Percentiles rank a stretch among this genome's conserved stretches.
phyloP scores from a whole-genome alignment of 352 stramenopile genomes.

The Phytophthora cactorum region DNA sequence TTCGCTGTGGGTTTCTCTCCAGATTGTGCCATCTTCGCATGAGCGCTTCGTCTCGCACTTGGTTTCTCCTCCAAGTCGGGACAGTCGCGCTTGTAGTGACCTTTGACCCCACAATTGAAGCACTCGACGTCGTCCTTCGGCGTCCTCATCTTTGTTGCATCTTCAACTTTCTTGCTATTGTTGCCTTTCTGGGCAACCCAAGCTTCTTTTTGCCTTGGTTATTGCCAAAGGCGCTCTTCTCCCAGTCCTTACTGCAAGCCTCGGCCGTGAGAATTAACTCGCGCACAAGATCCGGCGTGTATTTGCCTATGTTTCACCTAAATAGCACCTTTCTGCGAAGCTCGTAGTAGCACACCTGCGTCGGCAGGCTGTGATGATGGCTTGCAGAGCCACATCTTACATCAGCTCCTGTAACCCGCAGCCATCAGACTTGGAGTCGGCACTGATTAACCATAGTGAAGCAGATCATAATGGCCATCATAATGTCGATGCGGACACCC shows the following conservation, averaged over 20 bases:
- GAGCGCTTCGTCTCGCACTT: not conserved
- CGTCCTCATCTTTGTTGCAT: not conserved
- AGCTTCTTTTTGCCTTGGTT: constrained; percentile 9
- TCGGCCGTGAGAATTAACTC: constrained; percentile 1
- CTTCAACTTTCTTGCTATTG: not conserved
- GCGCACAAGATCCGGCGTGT: not conserved
- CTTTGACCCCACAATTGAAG: not conserved
- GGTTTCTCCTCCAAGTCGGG: constrained; percentile 1
- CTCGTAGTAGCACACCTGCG: constrained; percentile 3
- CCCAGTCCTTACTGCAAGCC: constrained; percentile 1
- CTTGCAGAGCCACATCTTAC: too few species aligned
- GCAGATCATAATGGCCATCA: too few species aligned
- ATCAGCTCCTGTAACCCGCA: too few species aligned
- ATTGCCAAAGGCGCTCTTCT: not conserved
- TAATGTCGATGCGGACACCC: too few species aligned
- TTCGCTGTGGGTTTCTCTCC: not conserved
- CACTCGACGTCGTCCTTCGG: not conserved
- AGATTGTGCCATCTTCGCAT: constrained; percentile 1
- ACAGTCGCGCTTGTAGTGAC: constrained; percentile 1
- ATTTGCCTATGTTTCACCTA: constrained; percentile 13
- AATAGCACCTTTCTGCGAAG: constrained; percentile 9
- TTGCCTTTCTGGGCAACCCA: not conserved
- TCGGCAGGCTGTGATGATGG: not conserved
- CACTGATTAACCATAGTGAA: too few species aligned
- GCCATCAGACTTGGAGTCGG: too few species aligned